phyloP scores from a whole-genome alignment of 73 alveolate species.

The Diophrys appendiculata region DNA sequence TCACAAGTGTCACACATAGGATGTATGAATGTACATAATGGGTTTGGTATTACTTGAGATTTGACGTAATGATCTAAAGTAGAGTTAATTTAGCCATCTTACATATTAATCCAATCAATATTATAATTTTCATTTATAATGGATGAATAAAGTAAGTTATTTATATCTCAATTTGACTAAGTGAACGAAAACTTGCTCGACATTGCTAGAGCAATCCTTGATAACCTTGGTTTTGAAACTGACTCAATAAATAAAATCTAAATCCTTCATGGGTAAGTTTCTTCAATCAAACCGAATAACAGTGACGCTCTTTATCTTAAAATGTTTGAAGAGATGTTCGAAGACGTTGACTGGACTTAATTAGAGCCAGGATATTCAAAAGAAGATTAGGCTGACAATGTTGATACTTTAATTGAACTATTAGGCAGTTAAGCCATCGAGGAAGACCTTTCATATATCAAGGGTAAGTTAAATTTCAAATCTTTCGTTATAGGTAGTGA shows the following conservation, averaged over 20 bases:
- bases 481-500: too few species aligned
- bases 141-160: too few species aligned
- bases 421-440: neutral
- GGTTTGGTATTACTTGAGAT: too few species aligned
- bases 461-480: too few species aligned
- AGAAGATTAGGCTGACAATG: neutral
- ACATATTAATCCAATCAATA: too few species aligned
- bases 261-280: neutral
- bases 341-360: neutral
- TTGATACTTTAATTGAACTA: neutral
- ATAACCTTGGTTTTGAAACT: neutral
- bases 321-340: neutral
- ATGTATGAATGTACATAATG: too few species aligned
- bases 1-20: too few species aligned
- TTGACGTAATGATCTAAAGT: too few species aligned
- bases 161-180: too few species aligned
- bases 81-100: too few species aligned
- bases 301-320: neutral
- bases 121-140: too few species aligned
- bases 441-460: neutral
- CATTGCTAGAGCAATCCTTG: neutral
- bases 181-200: neutral
- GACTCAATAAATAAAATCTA: neutral
- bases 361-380: neutral
- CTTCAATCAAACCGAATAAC: too few species aligned